Evolutionary conservation across 2,329 filamentous ascomycete genomes (phyloP), one percentile per base, ranked within the genome.

Genomic region (Alternaria atra): DNA sequence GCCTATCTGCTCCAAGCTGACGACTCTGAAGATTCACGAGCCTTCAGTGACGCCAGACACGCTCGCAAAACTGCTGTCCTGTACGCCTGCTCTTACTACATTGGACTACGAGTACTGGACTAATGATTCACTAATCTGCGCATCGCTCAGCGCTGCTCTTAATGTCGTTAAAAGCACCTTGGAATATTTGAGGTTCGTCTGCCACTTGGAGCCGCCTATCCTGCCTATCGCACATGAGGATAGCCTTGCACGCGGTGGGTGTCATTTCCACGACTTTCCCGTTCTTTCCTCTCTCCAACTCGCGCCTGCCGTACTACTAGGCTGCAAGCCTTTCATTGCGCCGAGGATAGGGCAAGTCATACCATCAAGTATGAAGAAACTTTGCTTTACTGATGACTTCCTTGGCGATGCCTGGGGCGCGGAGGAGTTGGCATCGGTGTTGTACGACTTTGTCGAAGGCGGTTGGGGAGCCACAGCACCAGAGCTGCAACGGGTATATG

Each of bases 81-180:
- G 17, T 32, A n/a, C 46, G 13, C 20, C 30, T 23, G 17, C 30
- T 35, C 17, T 48, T 12, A 35, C 8, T 17, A 25, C 2, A 25
- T 35, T 35, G 13, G 30, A 48, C 20, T 48, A 48, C 46, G 46
- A 48, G n/a, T 48, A 48, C 17, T 48, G 46, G 46, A 34, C 13
- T 34, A 3, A 35, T 17, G 12, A 25, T 3, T 23, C 17, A 17
- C 29, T 48, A 17, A 20, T 15, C 23, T 35, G 46, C 12, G 17
- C 17, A 8, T 35, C 46, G 7, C 46, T 48, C 46, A 48, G 20
- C 7, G 30, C 46, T 23, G 46, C 46, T 3, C 20, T 48, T 6
- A 7, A 48, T 15, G 23, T 15, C 13, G 30, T 25, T 10, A 35
- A n/a, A 23, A n/a, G 13, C 9, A 48, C 30, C 7, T 48, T 48